Conservation (phyloP, 768 basidiomycete genomes). For the Suillus brevipes region DNA sequence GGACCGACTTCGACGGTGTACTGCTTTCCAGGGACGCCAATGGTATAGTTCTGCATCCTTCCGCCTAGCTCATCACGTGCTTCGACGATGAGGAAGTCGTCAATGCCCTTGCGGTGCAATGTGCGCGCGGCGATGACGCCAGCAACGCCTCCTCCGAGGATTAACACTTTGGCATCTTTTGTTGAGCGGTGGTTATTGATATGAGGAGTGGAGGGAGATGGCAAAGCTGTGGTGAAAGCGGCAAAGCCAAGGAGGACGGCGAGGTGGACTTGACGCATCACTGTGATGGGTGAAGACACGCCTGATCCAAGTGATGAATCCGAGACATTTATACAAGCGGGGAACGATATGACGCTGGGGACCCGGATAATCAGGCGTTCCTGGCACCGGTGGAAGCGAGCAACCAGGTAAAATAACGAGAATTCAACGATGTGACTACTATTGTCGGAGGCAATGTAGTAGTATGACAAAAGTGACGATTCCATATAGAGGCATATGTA, state of each 20-base stretch:
- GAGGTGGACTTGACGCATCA: neutral
- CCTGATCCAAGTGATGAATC: neutral
- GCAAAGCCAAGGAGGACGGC: neutral
- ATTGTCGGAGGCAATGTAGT: no score
- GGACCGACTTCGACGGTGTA: conserved; percentile 56
- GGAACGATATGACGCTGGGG: neutral
- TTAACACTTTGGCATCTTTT: conserved; percentile 43
- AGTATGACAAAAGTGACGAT: no score
- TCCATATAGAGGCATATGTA: no score
- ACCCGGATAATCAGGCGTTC: neutral
- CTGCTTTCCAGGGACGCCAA: conserved; percentile 40
- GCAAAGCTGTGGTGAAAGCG: neutral
- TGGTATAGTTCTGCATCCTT: conserved; percentile 48
- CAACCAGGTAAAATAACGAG: neutral
- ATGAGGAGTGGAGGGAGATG: neutral
- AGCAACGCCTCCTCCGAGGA: conserved; percentile 66
- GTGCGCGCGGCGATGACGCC: conserved; percentile 67
- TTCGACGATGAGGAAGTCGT: conserved; percentile 63
- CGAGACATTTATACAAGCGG: neutral
- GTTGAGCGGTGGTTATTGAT: neutral
- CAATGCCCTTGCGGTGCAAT: conserved; percentile 50
- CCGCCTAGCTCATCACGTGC: conserved; percentile 61
- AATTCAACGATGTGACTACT: neutral
- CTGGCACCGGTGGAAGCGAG: neutral
- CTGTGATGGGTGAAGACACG: neutral